Evolutionary conservation across 495 filamentous ascomycete genomes (phyloP), one percentile per base, ranked within the genome.

Genomic region (Usnea hakonensis): DNA sequence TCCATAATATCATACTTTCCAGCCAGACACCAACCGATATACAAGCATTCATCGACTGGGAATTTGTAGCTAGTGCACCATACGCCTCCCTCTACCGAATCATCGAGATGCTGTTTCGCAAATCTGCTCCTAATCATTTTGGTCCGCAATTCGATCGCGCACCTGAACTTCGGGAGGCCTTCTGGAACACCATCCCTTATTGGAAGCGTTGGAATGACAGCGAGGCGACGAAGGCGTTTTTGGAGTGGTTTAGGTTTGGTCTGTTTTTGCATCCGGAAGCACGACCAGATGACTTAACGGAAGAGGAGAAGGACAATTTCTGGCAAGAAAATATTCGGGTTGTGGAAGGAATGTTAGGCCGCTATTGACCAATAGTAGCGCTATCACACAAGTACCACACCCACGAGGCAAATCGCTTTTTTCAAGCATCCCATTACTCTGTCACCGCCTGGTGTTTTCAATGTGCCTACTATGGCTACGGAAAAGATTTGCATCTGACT

Each of bases 11-110:
- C 57, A 68, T 70, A 33, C 56, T 66, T 33, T 65, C 63, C 1
- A 37, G 40, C 40, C 40, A 67, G 11, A 33, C 35, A 16, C 66
- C 56, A 14, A 43, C 37, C 37, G 50, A 70, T 1, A 64, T 70
- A 17, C 44, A 19, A 38, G 66, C 68, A 2, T 21, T 70, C 50
- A 70, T 70, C 32, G 68, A 70, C 48, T 70, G 68, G 68, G 68
- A 70, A 60, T 68, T 70, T 52, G 10, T 58, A 21, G 46, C 52
- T 28, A 33, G 60, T 41, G 50, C 53, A 28, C 60, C 60, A 62
- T 62, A 58, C 58, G 36, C 67, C n/a, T 70, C 65, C 1, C 60
- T 61, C 35, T 44, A 64, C 56, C 55, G 53, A 10, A 57, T 69
- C 44, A 65, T 69, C 44, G 67, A 69, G 62, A 67, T 62, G 57